These are phyloP conservation scores for Chlorella vulgaris DNA, from an alignment of 139 green algal genomes.

Conservation along the genomic window DNA sequence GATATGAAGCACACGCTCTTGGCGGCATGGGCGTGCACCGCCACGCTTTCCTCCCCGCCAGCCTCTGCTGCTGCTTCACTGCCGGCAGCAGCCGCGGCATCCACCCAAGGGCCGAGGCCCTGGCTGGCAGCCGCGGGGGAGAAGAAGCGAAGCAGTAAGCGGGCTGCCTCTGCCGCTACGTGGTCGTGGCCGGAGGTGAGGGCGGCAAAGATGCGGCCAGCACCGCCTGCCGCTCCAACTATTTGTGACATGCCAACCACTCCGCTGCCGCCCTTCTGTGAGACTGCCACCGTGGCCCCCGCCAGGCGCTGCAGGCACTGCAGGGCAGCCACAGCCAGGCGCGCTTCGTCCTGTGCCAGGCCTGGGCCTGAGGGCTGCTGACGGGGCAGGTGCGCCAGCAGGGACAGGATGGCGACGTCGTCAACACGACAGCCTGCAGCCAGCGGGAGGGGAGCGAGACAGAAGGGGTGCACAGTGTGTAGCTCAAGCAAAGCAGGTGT, in stretches of 20 bases:
- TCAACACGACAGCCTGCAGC: constrained; percentile 34
- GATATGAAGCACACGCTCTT: constrained; percentile 69
- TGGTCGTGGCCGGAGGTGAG: constrained; percentile 66
- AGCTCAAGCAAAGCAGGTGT: background rate
- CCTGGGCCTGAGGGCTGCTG: constrained; percentile 33
- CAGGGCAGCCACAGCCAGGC: constrained; percentile 64
- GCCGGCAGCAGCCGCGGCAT: background rate
- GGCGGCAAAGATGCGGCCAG: constrained; percentile 59
- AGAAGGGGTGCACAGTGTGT: background rate
- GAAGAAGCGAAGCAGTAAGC: constrained; percentile 77
- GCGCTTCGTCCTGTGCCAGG: constrained; percentile 37
- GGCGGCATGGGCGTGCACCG: constrained; percentile 43
- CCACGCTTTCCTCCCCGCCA: constrained; percentile 22
- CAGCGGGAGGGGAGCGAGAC: background rate
- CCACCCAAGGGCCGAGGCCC: constrained; percentile 48
- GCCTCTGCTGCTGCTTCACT: background rate
- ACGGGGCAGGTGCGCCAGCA: constrained; percentile 61
- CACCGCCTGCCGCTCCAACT: constrained; percentile 28
- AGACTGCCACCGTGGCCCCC: background rate
- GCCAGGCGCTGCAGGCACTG: constrained; percentile 78
- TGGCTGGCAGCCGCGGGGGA: constrained; percentile 56
- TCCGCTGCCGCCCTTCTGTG: background rate
- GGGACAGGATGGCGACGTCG: constrained; percentile 31
- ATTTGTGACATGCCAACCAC: constrained; percentile 20
- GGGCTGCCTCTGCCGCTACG: constrained; percentile 71